Evolutionary conservation across 495 filamentous ascomycete genomes (phyloP).

Genomic region (Talaromyces wortmannii): DNA sequence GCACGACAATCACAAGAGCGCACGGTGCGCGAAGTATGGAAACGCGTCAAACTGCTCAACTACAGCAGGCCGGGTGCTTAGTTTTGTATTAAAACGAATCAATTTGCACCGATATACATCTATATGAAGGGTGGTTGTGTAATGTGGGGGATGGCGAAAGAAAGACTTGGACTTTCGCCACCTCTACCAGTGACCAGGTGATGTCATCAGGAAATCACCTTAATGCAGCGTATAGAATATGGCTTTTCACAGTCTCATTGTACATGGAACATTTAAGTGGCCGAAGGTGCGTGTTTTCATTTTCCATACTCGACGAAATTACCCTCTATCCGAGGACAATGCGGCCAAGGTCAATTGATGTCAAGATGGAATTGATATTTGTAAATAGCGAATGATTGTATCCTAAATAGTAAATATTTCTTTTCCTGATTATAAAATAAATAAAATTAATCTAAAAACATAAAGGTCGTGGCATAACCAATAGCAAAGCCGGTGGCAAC

Average conservation of each 20-base stretch:
- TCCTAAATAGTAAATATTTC: background rate
- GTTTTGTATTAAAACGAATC: background rate
- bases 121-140: background rate
- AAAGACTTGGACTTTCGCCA: background rate
- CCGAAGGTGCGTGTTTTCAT: too few species aligned
- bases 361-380: too few species aligned
- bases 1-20: constrained; percentile 57
- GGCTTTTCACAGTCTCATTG: background rate
- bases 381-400: too few species aligned
- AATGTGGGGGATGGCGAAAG: background rate
- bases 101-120: background rate
- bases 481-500: background rate
- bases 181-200: background rate
- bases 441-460: background rate
- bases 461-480: background rate
- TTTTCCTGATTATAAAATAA: background rate
- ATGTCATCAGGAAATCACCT: background rate
- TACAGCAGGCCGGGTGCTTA: constrained; percentile 52
- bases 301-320: too few species aligned
- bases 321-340: too few species aligned
- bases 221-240: background rate
- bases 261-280: background rate
- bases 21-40: constrained; percentile 63
- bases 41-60: constrained; percentile 50
- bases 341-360: too few species aligned